Percentiles rank a stretch among this genome's conserved stretches.
Evolutionary conservation across 2,329 filamentous ascomycete genomes (phyloP).

Genomic region (Aspergillus nomiae): DNA sequence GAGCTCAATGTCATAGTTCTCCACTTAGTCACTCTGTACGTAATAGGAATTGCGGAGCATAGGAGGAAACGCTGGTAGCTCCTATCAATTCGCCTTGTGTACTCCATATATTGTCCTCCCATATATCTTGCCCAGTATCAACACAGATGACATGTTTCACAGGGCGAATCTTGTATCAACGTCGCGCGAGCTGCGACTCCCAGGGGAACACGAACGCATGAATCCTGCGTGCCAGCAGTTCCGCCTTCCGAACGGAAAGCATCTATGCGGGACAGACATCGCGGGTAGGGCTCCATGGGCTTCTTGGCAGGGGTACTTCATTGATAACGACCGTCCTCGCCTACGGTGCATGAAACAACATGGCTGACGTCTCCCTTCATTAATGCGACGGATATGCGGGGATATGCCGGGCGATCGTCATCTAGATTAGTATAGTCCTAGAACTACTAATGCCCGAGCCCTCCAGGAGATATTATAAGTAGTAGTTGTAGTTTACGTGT

Average conservation of each 20-base stretch:
- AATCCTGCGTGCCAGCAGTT: not conserved
- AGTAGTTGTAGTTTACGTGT: not conserved
- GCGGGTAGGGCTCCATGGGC: constrained; percentile 1
- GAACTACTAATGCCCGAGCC: not conserved
- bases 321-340: not conserved
- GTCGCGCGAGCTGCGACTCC: not conserved
- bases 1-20: not conserved
- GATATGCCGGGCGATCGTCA: not conserved
- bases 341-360: not conserved
- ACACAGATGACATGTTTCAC: not conserved
- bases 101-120: not conserved
- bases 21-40: not conserved
- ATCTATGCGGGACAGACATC: not conserved
- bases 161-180: not conserved
- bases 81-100: not conserved
- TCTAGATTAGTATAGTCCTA: not conserved
- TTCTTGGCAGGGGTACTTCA: constrained; percentile 1
- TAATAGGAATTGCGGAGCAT: not conserved
- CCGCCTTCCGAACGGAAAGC: not conserved
- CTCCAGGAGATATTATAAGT: not conserved
- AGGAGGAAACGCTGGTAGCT: not conserved
- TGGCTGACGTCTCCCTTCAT: not conserved
- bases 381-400: not conserved
- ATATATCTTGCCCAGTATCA: not conserved
- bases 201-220: not conserved